Evolutionary conservation across 805 yeast species (phyloP).

Genomic region (Starmera dryadoides): DNA sequence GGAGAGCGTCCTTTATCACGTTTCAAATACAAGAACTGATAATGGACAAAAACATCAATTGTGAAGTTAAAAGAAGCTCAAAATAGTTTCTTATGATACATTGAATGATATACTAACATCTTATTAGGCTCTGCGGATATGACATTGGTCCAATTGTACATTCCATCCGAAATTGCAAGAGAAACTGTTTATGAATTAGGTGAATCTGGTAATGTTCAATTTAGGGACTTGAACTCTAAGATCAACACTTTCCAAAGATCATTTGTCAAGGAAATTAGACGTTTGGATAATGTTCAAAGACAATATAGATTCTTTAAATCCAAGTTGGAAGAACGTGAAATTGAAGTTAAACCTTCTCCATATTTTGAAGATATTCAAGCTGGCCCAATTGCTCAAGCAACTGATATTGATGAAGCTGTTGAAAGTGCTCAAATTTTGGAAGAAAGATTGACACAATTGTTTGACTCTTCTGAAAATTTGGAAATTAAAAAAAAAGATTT

Average conservation of each 20-base stretch:
- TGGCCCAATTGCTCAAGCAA: slow-evolving; percentile 24
- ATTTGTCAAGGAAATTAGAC: slow-evolving; percentile 83
- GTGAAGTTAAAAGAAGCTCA: not conserved
- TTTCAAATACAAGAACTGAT: not conserved
- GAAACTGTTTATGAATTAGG: slow-evolving; percentile 84
- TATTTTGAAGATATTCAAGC: slow-evolving; percentile 21
- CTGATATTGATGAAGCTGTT: slow-evolving; percentile 52
- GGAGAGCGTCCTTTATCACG: not conserved
- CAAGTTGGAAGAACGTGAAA: slow-evolving; percentile 41
- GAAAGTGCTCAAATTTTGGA: slow-evolving; percentile 67
- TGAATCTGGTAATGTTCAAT: slow-evolving; percentile 78
- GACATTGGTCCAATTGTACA: slow-evolving; percentile 88
- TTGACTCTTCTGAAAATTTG: slow-evolving; percentile 59
- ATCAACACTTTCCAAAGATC: slow-evolving; percentile 84
- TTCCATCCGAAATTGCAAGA: slow-evolving; percentile 86
- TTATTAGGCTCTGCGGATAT: slow-evolving; percentile 82
- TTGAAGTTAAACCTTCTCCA: slow-evolving; percentile 26
- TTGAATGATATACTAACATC: slow-evolving; percentile 10
- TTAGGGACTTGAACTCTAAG: slow-evolving; percentile 81
- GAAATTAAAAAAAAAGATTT: slow-evolving; percentile 55
- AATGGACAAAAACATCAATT: not conserved
- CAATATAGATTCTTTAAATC: slow-evolving; percentile 58
- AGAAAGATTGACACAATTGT: slow-evolving; percentile 65
- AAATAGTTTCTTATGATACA: no score
- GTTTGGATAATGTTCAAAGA: slow-evolving; percentile 78